Conservation (phyloP, 345 rosid species). For the Orychophragmus violaceus region DNA sequence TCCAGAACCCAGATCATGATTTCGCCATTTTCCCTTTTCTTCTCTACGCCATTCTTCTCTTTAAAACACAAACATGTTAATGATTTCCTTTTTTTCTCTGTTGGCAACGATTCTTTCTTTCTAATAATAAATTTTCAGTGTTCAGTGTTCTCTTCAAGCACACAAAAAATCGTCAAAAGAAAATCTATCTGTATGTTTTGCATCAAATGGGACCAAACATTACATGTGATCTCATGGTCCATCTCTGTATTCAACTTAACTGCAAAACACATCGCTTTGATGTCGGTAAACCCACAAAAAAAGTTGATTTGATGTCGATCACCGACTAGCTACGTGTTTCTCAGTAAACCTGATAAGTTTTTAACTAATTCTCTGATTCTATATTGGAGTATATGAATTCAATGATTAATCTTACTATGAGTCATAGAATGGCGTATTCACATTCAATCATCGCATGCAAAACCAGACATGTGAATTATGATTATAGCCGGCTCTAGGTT, state of each 20-base stretch:
- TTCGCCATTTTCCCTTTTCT: no score
- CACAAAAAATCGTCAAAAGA: no score
- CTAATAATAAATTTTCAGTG: neutral
- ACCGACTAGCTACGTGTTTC: slow-evolving; percentile 17
- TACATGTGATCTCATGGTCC: slow-evolving; percentile 28
- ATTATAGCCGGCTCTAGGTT: no score
- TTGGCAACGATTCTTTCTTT: no score
- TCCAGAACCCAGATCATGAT: no score
- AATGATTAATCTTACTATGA: neutral
- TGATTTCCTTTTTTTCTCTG: no score
- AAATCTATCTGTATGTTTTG: slow-evolving; percentile 9
- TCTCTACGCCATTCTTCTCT: no score
- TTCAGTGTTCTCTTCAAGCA: no score
- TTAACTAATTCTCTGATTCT: neutral
- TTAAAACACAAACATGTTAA: no score
- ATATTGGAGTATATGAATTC: neutral
- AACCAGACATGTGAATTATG: neutral
- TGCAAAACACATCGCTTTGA: slow-evolving; percentile 2
- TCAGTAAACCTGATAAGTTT: neutral
- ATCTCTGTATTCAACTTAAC: slow-evolving; percentile 17
- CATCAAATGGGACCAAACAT: slow-evolving; percentile 19
- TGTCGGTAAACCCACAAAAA: no score
- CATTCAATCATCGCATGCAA: neutral
- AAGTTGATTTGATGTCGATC: slow-evolving; percentile 16
- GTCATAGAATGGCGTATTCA: neutral